Evolutionary conservation across 2,329 filamentous ascomycete species (phyloP).

Genomic region (Arthroderma uncinatum): DNA sequence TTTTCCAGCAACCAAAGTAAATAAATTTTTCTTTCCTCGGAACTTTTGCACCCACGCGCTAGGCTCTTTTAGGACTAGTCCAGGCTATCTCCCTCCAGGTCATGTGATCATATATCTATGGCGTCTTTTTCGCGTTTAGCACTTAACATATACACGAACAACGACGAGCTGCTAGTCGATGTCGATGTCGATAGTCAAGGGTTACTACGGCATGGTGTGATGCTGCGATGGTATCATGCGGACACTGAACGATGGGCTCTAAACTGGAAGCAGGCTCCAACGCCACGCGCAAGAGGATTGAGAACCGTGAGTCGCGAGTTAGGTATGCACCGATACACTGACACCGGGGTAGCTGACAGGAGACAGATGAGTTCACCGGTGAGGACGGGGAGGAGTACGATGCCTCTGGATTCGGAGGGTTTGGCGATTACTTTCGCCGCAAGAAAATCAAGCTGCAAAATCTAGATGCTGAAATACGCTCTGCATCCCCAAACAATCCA

Average conservation of each 20-base stretch:
- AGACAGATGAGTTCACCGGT: constrained; percentile 57
- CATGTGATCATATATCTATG: not conserved
- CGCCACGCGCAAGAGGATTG: constrained; percentile 52
- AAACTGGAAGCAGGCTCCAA: constrained; percentile 49
- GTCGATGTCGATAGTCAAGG: too few species aligned
- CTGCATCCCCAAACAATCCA: constrained; percentile 57
- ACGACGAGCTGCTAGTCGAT: not conserved
- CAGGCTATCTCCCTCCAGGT: not conserved
- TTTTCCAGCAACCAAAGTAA: not conserved
- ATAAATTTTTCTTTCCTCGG: not conserved
- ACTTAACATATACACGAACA: not conserved
- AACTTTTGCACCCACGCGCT: not conserved
- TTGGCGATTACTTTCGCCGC: constrained; percentile 80
- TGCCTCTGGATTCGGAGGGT: constrained; percentile 75
- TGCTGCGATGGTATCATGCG: too few species aligned
- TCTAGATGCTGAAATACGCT: constrained; percentile 69
- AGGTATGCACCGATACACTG: not conserved
- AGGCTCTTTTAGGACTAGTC: not conserved
- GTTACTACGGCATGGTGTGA: too few species aligned
- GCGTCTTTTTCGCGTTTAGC: not conserved
- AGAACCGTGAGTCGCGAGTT: constrained; percentile 42
- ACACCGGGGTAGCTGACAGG: not conserved
- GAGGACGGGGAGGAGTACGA: constrained; percentile 88
- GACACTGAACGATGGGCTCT: constrained; percentile 45
- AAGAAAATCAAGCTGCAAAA: constrained; percentile 98